Conservation (phyloP, 2,329 filamentous ascomycete species). For the Pseudogymnoascus sp. region DNA sequence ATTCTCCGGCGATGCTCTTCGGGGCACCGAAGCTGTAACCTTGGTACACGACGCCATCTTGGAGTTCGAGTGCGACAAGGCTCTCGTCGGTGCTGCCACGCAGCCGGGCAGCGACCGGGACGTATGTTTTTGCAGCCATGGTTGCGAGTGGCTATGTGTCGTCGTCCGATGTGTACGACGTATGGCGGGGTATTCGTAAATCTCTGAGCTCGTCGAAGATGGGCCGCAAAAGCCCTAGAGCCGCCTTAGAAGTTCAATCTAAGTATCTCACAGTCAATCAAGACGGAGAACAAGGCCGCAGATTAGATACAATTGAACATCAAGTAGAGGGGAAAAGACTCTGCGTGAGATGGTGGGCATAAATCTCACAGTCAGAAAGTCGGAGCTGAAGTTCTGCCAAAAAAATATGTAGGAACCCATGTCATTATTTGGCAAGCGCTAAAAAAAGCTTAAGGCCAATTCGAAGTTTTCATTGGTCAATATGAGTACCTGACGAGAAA, state of each 20-base stretch:
- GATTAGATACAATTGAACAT: slow-evolving; percentile 8
- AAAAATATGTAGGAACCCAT: slow-evolving; percentile 5
- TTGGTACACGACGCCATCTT: slow-evolving; percentile 85
- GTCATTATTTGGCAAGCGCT: slow-evolving; percentile 1
- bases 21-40: slow-evolving; percentile 94
- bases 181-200: slow-evolving; percentile 9
- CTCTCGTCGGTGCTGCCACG: slow-evolving; percentile 38
- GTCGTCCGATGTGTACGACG: background rate
- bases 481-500: slow-evolving; percentile 6
- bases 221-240: slow-evolving; percentile 8
- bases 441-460: slow-evolving; percentile 9
- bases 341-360: slow-evolving; percentile 5
- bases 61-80: slow-evolving; percentile 79
- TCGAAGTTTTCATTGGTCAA: background rate
- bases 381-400: background rate
- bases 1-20: slow-evolving; percentile 89
- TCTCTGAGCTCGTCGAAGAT: background rate
- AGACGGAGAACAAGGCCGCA: slow-evolving; percentile 6
- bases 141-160: slow-evolving; percentile 2
- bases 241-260: slow-evolving; percentile 9
- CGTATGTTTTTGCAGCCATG: slow-evolving; percentile 15
- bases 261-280: slow-evolving; percentile 5
- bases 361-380: slow-evolving; percentile 3
- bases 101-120: slow-evolving; percentile 20
- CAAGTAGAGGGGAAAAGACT: slow-evolving; percentile 6